Conservation (phyloP, 805 yeast genomes). For the Torulaspora maleeae region DNA sequence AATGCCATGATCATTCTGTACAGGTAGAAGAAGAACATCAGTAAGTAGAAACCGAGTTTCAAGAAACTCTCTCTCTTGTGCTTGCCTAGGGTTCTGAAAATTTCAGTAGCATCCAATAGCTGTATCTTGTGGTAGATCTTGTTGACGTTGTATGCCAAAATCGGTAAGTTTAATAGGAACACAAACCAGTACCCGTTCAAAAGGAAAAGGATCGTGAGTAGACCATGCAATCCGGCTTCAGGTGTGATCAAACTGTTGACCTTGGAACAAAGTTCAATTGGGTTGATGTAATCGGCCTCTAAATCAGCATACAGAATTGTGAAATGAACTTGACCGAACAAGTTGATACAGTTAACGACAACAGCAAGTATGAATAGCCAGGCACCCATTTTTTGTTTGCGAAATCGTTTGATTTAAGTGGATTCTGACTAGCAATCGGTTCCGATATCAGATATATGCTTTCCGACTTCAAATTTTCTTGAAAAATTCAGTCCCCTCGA, state of each 20-base stretch:
- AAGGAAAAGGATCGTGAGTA: conserved; percentile 64
- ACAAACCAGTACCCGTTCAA: conserved; percentile 91
- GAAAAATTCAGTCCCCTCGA: conserved; percentile 4
- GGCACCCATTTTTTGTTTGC: conserved; percentile 12
- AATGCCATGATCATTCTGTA: conserved; percentile 94
- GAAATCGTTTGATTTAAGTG: not conserved
- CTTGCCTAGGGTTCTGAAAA: conserved; percentile 86
- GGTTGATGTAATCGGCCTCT: conserved; percentile 95
- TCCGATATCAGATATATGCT: not conserved
- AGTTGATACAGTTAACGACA: conserved; percentile 75
- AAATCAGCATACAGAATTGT: conserved; percentile 93
- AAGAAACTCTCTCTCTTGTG: conserved; percentile 90
- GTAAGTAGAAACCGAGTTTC: conserved; percentile 84
- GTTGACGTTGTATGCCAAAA: conserved; percentile 77
- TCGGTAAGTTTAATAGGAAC: conserved; percentile 75
- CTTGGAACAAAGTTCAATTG: conserved; percentile 91
- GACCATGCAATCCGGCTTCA: conserved; percentile 79
- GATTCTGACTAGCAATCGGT: not conserved
- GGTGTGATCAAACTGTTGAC: conserved; percentile 86
- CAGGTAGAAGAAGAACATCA: conserved; percentile 91
- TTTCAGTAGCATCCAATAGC: conserved; percentile 93
- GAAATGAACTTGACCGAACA: conserved; percentile 90
- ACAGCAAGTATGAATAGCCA: conserved; percentile 64
- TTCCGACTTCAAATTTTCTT: not conserved
- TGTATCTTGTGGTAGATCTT: conserved; percentile 77